phyloP scores from a whole-genome alignment of 768 basidiomycete species.

The Phylloporus sp. region DNA sequence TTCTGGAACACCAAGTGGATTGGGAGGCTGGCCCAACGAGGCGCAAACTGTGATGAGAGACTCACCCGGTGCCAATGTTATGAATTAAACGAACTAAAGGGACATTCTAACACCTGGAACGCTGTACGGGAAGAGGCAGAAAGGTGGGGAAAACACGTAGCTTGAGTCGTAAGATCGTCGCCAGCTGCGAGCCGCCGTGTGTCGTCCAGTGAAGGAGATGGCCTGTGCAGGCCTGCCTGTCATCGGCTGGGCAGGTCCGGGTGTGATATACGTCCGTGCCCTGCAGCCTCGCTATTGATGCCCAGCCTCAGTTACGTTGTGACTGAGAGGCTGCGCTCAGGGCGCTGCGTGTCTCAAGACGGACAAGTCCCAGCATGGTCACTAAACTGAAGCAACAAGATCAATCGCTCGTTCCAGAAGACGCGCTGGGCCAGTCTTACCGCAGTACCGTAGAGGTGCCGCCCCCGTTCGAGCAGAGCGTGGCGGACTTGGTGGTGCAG shows the following conservation, averaged over 20 bases:
- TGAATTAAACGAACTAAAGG: constrained; percentile 13
- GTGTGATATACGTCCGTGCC: constrained; percentile 7
- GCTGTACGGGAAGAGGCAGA: not conserved
- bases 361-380: not conserved
- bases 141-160: not conserved
- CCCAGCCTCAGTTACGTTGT: not conserved
- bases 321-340: not conserved
- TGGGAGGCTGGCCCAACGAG: not conserved
- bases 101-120: constrained; percentile 13
- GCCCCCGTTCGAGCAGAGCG: constrained; percentile 28
- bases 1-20: not conserved
- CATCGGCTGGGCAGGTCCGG: constrained; percentile 5
- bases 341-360: not conserved
- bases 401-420: not conserved
- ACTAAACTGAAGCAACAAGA: constrained; percentile 6
- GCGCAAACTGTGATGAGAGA: not conserved
- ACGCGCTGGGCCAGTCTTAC: not conserved
- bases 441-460: constrained; percentile 6
- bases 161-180: not conserved
- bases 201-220: constrained; percentile 3
- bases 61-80: constrained; percentile 15
- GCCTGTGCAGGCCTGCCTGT: constrained; percentile 10
- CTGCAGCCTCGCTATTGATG: constrained; percentile 7
- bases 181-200: constrained; percentile 1
- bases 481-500: constrained; percentile 12